These are phyloP conservation scores for Xenoacremonium recifei DNA, from an alignment of 2,329 filamentous ascomycete genomes.

Conservation along the genomic window DNA sequence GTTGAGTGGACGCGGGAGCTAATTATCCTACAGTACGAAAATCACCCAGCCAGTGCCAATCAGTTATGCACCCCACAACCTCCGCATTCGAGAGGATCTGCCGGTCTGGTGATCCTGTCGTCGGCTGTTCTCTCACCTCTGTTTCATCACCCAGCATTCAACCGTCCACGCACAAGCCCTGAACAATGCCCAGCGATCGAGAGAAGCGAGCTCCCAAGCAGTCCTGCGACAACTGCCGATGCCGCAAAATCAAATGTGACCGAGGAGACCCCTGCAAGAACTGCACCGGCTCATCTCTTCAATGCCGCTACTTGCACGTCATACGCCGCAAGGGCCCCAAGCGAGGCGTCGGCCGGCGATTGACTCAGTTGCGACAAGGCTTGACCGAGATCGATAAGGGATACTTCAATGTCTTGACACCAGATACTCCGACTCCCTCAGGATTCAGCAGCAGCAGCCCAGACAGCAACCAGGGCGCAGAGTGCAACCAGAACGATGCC, in stretches of 20 bases:
- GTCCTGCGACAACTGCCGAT: slow-evolving; percentile 30
- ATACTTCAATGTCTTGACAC: slow-evolving; percentile 22
- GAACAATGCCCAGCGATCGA: too few relatives aligned
- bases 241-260: slow-evolving; percentile 34
- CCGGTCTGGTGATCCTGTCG: too few relatives aligned
- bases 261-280: slow-evolving; percentile 28
- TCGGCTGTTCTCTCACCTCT: too few relatives aligned
- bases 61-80: too few relatives aligned
- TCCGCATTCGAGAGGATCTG: too few relatives aligned
- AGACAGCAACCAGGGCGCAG: not conserved
- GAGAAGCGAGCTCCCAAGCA: slow-evolving; percentile 13
- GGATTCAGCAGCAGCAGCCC: not conserved
- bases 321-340: slow-evolving; percentile 29
- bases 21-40: too few relatives aligned
- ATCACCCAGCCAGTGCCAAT: too few relatives aligned
- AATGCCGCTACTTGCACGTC: slow-evolving; percentile 29
- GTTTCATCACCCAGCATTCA: too few relatives aligned
- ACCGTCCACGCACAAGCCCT: too few relatives aligned
- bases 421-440: slow-evolving; percentile 2
- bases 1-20: too few relatives aligned
- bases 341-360: slow-evolving; percentile 26
- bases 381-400: slow-evolving; percentile 13
- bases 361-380: slow-evolving; percentile 27
- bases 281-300: slow-evolving; percentile 24
- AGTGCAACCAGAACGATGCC: not conserved